These are phyloP conservation scores for Tilletia horrida DNA, from an alignment of 1,284 basidiomycete species.

Conservation along the genomic window DNA sequence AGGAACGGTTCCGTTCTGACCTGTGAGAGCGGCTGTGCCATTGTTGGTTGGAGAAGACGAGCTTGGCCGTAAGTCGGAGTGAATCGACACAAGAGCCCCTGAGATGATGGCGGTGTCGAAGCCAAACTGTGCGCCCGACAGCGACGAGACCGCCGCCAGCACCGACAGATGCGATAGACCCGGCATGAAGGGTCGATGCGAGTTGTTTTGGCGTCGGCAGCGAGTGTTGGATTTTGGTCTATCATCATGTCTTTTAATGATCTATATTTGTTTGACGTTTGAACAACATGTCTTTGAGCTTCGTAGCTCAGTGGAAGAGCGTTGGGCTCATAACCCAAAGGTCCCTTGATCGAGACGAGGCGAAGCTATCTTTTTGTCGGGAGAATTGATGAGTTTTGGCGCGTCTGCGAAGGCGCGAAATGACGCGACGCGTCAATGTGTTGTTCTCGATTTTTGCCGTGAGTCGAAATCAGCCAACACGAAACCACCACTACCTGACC, in stretches of 20 bases:
- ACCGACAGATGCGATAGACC: not conserved
- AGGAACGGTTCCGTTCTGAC: not conserved
- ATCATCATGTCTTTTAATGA: too few species aligned
- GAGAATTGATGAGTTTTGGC: not conserved
- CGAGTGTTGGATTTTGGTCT: too few species aligned
- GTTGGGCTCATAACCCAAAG: constrained; percentile 15
- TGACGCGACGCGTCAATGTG: too few species aligned
- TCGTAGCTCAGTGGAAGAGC: constrained; percentile 13
- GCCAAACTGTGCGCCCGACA: constrained; percentile 15
- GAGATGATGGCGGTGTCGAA: constrained; percentile 1
- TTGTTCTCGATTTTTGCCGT: too few species aligned
- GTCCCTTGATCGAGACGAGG: constrained; percentile 16
- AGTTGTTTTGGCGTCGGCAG: too few species aligned
- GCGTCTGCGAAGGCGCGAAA: not conserved
- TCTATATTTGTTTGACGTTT: too few species aligned
- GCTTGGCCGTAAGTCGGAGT: constrained; percentile 9
- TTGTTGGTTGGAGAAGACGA: not conserved
- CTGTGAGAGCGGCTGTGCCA: not conserved
- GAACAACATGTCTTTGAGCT: too few species aligned
- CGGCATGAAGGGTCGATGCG: too few species aligned
- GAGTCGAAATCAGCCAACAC: too few species aligned
- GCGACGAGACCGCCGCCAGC: constrained; percentile 4
- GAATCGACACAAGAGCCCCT: constrained; percentile 1
- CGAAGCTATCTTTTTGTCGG: constrained; percentile 10
- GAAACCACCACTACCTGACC: too few species aligned